Evolutionary conservation across 2,329 filamentous ascomycete genomes (phyloP).

Genomic region (Dryadomyces quercus-mongolicae): DNA sequence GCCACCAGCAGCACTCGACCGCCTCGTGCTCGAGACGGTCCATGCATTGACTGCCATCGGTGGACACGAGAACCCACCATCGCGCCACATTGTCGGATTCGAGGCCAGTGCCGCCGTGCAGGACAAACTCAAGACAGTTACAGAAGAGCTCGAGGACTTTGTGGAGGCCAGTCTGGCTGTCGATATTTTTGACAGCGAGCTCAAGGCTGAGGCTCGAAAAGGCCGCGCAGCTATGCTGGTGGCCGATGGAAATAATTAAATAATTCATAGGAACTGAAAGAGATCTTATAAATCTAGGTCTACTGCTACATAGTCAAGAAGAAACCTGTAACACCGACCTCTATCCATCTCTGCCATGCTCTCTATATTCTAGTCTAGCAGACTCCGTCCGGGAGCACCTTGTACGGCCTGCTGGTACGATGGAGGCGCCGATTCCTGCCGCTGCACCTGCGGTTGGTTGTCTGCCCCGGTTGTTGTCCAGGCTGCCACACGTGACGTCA

Average conservation of each 20-base stretch:
- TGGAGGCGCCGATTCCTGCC: constrained; percentile 1
- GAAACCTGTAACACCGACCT: too few species aligned
- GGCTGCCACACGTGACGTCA: constrained; percentile 42
- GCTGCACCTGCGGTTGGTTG: neutral
- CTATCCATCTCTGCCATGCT: neutral
- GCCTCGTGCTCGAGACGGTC: constrained; percentile 76
- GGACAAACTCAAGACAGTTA: constrained; percentile 92
- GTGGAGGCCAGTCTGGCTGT: constrained; percentile 79
- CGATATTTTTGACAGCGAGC: constrained; percentile 55
- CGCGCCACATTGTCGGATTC: constrained; percentile 82
- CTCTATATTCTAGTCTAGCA: constrained; percentile 4
- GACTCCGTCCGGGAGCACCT: neutral
- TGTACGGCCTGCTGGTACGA: constrained; percentile 7
- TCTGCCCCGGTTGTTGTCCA: constrained; percentile 9
- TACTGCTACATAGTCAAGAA: too few species aligned
- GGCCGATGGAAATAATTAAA: too few species aligned
- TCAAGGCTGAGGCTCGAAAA: constrained; percentile 38
- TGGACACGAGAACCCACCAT: constrained; percentile 90
- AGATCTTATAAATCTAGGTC: too few species aligned
- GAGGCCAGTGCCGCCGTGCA: constrained; percentile 82
- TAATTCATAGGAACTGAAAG: too few species aligned
- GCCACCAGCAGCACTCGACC: constrained; percentile 53
- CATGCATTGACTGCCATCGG: constrained; percentile 86
- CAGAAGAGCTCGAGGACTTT: constrained; percentile 93
- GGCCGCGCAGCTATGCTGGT: constrained; percentile 6